Conservation (phyloP, 2,329 filamentous ascomycete species). For the Colletotrichum orchidophilum region DNA sequence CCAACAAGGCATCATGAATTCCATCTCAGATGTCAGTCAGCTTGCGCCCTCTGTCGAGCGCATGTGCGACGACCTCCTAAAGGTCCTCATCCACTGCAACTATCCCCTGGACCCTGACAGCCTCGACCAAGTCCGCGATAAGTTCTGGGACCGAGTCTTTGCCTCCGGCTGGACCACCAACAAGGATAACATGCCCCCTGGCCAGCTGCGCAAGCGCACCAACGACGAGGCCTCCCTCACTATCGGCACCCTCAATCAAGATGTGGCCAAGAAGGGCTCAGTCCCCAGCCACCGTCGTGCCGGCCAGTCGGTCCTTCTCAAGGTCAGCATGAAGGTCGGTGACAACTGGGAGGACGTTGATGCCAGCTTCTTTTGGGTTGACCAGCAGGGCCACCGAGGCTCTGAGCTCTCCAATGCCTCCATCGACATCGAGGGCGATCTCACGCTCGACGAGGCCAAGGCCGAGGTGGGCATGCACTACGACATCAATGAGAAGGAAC, state of each 20-base stretch:
- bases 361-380: constrained; percentile 21
- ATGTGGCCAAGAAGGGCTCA: not conserved
- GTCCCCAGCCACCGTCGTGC: constrained; percentile 18
- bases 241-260: constrained; percentile 20
- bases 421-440: constrained; percentile 10
- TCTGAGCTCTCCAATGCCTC: not conserved
- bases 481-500: constrained; percentile 16
- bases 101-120: not conserved
- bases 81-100: not conserved
- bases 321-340: constrained; percentile 12
- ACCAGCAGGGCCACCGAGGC: constrained; percentile 9
- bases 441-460: not conserved
- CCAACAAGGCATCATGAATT: not conserved
- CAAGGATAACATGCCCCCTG: not conserved
- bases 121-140: not conserved
- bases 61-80: constrained; percentile 18
- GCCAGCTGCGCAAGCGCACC: not conserved
- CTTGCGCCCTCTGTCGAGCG: not conserved
- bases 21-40: not conserved
- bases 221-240: constrained; percentile 16
- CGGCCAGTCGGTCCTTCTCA: constrained; percentile 2
- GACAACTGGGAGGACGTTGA: not conserved
- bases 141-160: constrained; percentile 17
- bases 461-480: constrained; percentile 7
- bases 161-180: constrained; percentile 6